Evolutionary conservation across 148 eudicot species (phyloP).

Genomic region (Polygonum aviculare): DNA sequence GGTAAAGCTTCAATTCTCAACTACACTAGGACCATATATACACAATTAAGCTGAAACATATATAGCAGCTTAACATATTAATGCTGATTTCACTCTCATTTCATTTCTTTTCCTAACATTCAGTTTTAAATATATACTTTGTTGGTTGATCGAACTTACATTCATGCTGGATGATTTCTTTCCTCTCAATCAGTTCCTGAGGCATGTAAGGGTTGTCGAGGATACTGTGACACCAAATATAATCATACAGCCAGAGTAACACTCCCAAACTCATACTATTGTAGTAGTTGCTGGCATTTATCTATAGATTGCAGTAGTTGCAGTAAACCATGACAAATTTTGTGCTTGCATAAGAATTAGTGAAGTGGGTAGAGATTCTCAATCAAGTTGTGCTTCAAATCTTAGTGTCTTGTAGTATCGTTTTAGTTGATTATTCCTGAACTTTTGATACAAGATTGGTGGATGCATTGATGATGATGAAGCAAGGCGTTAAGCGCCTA

Average conservation of each 20-base stretch:
- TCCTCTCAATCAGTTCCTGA: neutral
- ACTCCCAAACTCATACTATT: neutral
- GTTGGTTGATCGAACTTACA: no score
- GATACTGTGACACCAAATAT: neutral
- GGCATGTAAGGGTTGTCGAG: neutral
- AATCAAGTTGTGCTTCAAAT: neutral
- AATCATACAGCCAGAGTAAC: neutral
- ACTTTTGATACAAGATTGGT: slow-evolving; percentile 44
- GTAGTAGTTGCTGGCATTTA: neutral
- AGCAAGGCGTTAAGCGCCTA: slow-evolving; percentile 89
- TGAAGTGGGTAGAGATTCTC: neutral
- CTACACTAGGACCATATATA: no score
- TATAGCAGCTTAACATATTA: no score
- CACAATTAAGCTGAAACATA: no score
- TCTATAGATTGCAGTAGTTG: neutral
- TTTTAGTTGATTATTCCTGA: neutral
- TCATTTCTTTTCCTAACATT: no score
- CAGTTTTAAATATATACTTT: no score
- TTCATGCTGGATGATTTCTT: no score
- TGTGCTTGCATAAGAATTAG: neutral
- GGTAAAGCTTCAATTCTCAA: neutral
- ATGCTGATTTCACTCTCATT: no score
- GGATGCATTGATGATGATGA: slow-evolving; percentile 97
- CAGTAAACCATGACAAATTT: neutral
- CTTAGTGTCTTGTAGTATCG: neutral